These are phyloP conservation scores for Pseudogymnoascus sp. DNA, from an alignment of 2,329 filamentous ascomycete genomes.

Conservation along the genomic window DNA sequence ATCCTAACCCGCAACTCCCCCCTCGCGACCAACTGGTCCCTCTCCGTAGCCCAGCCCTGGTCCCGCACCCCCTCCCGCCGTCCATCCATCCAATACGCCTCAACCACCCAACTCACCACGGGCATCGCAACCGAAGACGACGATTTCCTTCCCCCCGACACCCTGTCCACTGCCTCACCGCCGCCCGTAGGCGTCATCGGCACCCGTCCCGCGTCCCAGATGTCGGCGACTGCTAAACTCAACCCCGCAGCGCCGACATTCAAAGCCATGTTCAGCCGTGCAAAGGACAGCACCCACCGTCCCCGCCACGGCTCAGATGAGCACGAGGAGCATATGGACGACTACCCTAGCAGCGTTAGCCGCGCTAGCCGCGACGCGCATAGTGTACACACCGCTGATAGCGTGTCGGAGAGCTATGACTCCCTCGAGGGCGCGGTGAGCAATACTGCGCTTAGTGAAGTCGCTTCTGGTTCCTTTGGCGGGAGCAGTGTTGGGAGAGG, in stretches of 20 bases:
- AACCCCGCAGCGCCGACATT: conserved; percentile 90
- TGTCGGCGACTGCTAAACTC: conserved; percentile 51
- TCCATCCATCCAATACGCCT: conserved; percentile 70
- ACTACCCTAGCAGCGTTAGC: conserved; percentile 19
- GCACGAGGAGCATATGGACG: conserved; percentile 11
- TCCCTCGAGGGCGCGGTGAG: conserved; percentile 47
- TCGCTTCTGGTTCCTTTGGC: background rate
- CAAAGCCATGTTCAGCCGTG: conserved; percentile 58
- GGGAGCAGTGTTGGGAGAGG: background rate
- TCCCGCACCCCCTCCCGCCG: conserved; percentile 70
- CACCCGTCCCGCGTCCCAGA: conserved; percentile 52
- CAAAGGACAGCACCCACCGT: conserved; percentile 21
- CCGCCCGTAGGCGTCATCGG: conserved; percentile 67
- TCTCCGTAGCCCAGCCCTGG: conserved; percentile 46
- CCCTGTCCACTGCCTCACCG: conserved; percentile 43
- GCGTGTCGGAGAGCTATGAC: conserved; percentile 51
- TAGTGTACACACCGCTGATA: conserved; percentile 50
- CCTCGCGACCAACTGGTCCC: conserved; percentile 44
- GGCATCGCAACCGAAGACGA: conserved; percentile 56
- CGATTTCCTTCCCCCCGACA: conserved; percentile 50
- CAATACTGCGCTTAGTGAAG: conserved; percentile 31
- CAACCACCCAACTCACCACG: conserved; percentile 53
- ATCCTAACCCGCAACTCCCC: conserved; percentile 44
- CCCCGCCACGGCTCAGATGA: background rate
- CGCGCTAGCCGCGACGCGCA: conserved; percentile 36